Percentiles rank a stretch among this genome's conserved stretches.
These are phyloP conservation scores for Fonsecaea nubica DNA, from an alignment of 2,329 filamentous ascomycete species.

Conservation along the genomic window DNA sequence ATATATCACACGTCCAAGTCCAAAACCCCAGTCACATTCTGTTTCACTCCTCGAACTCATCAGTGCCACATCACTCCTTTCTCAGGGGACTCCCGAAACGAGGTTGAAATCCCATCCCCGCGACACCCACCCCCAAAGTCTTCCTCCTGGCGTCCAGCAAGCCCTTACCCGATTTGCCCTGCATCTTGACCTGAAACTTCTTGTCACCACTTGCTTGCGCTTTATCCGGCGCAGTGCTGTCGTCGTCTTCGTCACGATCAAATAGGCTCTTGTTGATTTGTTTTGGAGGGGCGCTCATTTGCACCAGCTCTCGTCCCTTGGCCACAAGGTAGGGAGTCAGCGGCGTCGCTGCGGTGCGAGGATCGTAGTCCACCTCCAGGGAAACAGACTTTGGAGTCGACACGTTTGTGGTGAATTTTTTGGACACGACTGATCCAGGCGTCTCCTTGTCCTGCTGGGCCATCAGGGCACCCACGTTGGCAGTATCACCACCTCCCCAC, in stretches of 20 bases:
- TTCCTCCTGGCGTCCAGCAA: slow-evolving; percentile 76
- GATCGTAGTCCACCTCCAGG: slow-evolving; percentile 35
- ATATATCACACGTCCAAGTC: neutral
- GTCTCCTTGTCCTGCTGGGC: slow-evolving; percentile 9
- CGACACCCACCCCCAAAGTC: slow-evolving; percentile 53
- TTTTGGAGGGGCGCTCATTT: slow-evolving; percentile 63
- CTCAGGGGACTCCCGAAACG: slow-evolving; percentile 74
- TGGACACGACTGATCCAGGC: slow-evolving; percentile 4
- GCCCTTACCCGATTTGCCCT: slow-evolving; percentile 55
- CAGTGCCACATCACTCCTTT: slow-evolving; percentile 21
- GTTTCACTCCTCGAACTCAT: neutral
- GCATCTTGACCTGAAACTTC: slow-evolving; percentile 37
- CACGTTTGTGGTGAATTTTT: neutral
- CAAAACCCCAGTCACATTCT: neutral
- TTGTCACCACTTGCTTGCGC: slow-evolving; percentile 12
- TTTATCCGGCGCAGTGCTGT: slow-evolving; percentile 27
- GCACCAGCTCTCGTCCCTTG: slow-evolving; percentile 52
- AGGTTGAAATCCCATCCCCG: slow-evolving; percentile 71
- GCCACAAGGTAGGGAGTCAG: slow-evolving; percentile 53
- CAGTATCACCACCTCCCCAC: slow-evolving; percentile 28
- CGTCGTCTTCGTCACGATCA: slow-evolving; percentile 44
- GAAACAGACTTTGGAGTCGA: slow-evolving; percentile 23
- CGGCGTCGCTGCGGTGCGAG: slow-evolving; percentile 39
- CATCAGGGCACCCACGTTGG: slow-evolving; percentile 22
- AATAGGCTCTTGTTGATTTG: slow-evolving; percentile 54